Percentiles rank a stretch among this genome's conserved stretches.
Evolutionary conservation across 495 filamentous ascomycete genomes (phyloP).

Genomic region (Sabuloglossum arenarium): DNA sequence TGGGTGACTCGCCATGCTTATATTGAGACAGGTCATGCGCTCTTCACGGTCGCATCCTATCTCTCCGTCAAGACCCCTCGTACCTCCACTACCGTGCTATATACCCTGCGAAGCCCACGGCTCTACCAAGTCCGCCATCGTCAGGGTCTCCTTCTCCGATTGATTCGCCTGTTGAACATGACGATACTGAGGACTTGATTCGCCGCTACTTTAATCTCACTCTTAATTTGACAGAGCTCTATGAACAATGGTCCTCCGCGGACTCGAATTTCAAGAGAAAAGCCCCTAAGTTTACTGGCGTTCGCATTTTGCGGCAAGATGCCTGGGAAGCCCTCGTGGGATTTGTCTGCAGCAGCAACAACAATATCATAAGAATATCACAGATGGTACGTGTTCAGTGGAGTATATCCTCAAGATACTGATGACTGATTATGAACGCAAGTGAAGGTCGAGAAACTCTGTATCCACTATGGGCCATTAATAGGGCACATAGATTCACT

Average conservation of each 20-base stretch:
- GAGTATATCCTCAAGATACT: neutral
- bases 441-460: constrained; percentile 58
- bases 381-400: constrained; percentile 43
- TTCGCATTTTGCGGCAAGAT: constrained; percentile 89
- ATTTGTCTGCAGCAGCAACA: constrained; percentile 98
- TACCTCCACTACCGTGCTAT: constrained; percentile 66
- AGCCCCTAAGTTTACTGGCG: constrained; percentile 69
- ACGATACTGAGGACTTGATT: constrained; percentile 46
- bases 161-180: constrained; percentile 18
- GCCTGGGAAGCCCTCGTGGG: constrained; percentile 86
- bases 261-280: constrained; percentile 83
- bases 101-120: constrained; percentile 22
- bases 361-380: constrained; percentile 86
- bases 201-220: constrained; percentile 67
- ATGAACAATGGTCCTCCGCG: constrained; percentile 65
- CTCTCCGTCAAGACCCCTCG: constrained; percentile 58
- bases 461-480: constrained; percentile 58
- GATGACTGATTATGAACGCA: neutral
- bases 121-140: constrained; percentile 12
- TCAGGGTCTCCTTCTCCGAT: neutral
- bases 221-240: constrained; percentile 50
- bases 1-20: constrained; percentile 8
- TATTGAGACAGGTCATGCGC: constrained; percentile 41
- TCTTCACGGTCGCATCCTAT: constrained; percentile 65
- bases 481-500: constrained; percentile 48